These are phyloP conservation scores for Pestalotiopsis fici DNA, from an alignment of 2,329 filamentous ascomycete species.

Conservation along the genomic window DNA sequence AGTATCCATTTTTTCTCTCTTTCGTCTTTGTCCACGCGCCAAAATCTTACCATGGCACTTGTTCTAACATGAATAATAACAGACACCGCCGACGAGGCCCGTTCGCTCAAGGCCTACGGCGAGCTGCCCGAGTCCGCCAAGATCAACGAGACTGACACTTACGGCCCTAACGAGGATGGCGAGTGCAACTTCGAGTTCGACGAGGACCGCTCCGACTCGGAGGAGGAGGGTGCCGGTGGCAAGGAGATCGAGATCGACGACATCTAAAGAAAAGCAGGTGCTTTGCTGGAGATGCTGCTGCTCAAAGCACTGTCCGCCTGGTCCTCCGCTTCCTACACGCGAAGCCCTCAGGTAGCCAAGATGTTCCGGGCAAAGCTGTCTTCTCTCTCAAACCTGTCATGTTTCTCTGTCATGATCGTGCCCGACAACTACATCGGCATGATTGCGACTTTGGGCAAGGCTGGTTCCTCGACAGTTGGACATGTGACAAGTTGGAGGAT, in stretches of 20 bases:
- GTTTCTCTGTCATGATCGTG: not conserved
- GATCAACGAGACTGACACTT: constrained; percentile 99
- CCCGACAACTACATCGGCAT: not conserved
- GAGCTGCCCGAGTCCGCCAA: constrained; percentile 96
- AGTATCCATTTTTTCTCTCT: not conserved
- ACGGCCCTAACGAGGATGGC: constrained; percentile 87
- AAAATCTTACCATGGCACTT: not conserved
- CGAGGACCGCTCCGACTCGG: constrained; percentile 73
- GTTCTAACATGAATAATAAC: not conserved
- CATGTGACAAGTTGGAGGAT: constrained; percentile 19
- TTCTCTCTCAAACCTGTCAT: constrained; percentile 50
- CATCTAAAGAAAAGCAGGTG: constrained; percentile 70
- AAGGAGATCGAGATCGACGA: constrained; percentile 91
- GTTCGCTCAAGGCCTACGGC: constrained; percentile 93
- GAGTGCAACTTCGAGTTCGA: constrained; percentile 99
- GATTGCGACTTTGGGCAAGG: not conserved
- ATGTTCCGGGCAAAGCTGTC: constrained; percentile 46
- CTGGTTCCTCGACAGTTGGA: constrained; percentile 50
- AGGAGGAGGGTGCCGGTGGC: constrained; percentile 57
- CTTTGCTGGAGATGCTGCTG: not conserved
- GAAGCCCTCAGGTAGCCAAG: not conserved
- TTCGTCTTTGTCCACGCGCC: not conserved
- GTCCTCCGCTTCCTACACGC: not conserved
- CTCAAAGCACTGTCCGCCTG: constrained; percentile 10
- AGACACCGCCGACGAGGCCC: constrained; percentile 88